phyloP scores from a whole-genome alignment of 2,329 filamentous ascomycete genomes.

The Paecilomyces sp. region DNA sequence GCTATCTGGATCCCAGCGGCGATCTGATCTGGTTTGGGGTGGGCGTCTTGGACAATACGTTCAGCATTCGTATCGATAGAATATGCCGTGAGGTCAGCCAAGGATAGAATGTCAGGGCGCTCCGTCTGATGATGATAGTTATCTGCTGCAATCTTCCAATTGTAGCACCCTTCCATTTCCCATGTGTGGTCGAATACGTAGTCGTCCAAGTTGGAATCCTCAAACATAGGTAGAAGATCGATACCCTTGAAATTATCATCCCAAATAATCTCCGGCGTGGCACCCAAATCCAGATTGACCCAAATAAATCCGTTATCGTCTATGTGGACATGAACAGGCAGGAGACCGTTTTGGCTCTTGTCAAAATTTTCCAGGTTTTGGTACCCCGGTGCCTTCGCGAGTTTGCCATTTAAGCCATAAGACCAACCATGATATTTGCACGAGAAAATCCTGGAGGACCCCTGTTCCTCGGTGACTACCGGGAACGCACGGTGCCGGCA shows the following conservation, averaged over 20 bases:
- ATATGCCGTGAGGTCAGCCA: too few relatives aligned
- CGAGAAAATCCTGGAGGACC: conserved; percentile 45
- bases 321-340: background rate
- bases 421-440: conserved; percentile 58
- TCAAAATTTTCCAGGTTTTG: conserved; percentile 48
- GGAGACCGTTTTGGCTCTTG: background rate
- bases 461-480: conserved; percentile 44
- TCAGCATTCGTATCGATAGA: too few relatives aligned
- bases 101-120: conserved; percentile 4
- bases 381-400: conserved; percentile 53
- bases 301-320: conserved; percentile 41
- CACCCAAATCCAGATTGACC: conserved; percentile 49
- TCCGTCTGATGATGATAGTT: conserved; percentile 40
- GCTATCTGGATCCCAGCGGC: too few relatives aligned
- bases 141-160: conserved; percentile 56
- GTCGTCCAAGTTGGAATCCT: conserved; percentile 43
- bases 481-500: conserved; percentile 55
- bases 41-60: too few relatives aligned
- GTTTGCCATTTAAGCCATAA: conserved; percentile 50
- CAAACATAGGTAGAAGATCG: conserved; percentile 40
- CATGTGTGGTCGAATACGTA: conserved; percentile 53
- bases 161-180: conserved; percentile 51
- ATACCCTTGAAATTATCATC: conserved; percentile 45
- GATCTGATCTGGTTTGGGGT: too few relatives aligned
- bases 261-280: conserved; percentile 43